Evolutionary conservation across 2,329 filamentous ascomycete species (phyloP), one percentile per base, ranked within the genome.

Genomic region (Hypoxylon rubiginosum): DNA sequence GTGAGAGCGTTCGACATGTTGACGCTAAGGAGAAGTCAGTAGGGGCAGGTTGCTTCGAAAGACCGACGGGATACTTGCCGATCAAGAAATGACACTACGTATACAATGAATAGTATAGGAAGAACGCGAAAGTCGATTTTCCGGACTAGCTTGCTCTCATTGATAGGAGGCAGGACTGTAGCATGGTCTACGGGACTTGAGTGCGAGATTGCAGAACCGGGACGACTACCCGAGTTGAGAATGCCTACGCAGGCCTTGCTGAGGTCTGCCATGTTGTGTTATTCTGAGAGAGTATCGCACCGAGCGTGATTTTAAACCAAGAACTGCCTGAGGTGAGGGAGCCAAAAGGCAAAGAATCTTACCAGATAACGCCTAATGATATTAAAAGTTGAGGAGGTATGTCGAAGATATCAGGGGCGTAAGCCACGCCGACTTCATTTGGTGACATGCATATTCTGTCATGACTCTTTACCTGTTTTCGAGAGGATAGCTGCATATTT

Each of bases 1-100:
- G 70, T 72, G 26, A 72, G 55, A 5, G 70, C 68, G 53, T 68
- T 71, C 2, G 70, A 68, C 7, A 72, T 68, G 39, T 72, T 71
- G 45, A 51, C 66, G 10, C 66, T 71, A 17, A 30, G 24, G 11
- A 32, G 15, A 6, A 46, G n/a, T 32, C 17, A 48, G 11, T 46
- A 30, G 19, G 21, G 36, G 28, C 26, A 24, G 24, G 8, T 41
- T 56, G 3, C n/a, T 34, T 43, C n/a, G 8, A 49, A 4, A 15
- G 55, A 43, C 7, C 11, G 21, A 13, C 9, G 30, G 21, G 17
- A 30, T 15, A 45, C 62, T 46, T 55, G 59, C 70, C 70, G 64
- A 24, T 72, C 70, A 9, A 71, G 54, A 49, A 71, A 72, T 9
- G 68, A 63, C 24, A 53, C 58, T 1, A 72, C 30, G 21, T 71